These are phyloP conservation scores for Claviceps arundinis DNA, from an alignment of 2,329 filamentous ascomycete genomes.

Conservation along the genomic window DNA sequence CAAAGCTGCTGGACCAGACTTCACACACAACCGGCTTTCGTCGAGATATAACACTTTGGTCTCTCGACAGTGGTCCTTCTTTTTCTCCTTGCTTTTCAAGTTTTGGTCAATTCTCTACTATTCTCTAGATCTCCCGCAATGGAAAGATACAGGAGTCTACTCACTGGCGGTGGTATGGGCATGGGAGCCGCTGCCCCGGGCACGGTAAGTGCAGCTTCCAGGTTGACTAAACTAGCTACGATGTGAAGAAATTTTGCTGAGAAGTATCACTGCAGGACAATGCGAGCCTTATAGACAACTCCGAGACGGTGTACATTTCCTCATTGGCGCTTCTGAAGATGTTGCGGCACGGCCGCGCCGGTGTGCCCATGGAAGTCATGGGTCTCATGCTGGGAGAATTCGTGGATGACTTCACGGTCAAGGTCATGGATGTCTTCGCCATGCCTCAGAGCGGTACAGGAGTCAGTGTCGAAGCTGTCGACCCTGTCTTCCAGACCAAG, in stretches of 20 bases:
- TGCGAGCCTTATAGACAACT: constrained; percentile 88
- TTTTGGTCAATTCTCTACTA: neutral
- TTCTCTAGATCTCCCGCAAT: constrained; percentile 33
- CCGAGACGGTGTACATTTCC: constrained; percentile 98
- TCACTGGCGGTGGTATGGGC: constrained; percentile 60
- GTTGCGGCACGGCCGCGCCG: constrained; percentile 91
- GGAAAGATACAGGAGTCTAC: constrained; percentile 86
- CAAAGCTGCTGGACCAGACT: neutral
- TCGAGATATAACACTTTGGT: neutral
- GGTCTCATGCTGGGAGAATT: constrained; percentile 98
- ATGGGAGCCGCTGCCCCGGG: constrained; percentile 35
- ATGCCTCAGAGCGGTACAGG: constrained; percentile 99
- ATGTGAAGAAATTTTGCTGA: neutral
- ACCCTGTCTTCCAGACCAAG: constrained; percentile 97
- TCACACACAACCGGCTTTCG: neutral
- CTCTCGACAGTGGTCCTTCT: neutral
- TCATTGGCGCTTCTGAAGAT: constrained; percentile 96
- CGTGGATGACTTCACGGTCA: constrained; percentile 96
- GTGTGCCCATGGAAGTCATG: constrained; percentile 99
- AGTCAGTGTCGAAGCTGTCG: constrained; percentile 95
- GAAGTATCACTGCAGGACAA: constrained; percentile 52
- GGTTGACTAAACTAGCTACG: neutral
- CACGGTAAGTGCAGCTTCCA: constrained; percentile 20
- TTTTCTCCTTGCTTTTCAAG: neutral
- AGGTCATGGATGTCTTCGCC: constrained; percentile 95